phyloP scores from a whole-genome alignment of 192 early-diverging fungal genomes.

The Umbelopsis isabellina region DNA sequence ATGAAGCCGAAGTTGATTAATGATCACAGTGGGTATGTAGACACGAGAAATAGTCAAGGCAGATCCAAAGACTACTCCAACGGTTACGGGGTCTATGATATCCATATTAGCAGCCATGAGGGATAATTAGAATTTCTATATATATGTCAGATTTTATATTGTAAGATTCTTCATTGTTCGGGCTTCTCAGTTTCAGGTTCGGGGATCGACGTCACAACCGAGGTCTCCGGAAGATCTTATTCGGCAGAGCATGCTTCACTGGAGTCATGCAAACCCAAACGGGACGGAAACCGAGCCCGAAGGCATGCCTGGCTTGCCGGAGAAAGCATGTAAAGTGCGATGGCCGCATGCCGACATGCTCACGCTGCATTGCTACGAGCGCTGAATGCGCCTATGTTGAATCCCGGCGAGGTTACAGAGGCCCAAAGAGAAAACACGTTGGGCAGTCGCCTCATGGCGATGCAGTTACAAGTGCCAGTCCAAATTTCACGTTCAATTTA shows the following conservation, averaged over 20 bases:
- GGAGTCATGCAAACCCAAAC: neutral
- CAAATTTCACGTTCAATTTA: neutral
- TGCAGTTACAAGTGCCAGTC: neutral
- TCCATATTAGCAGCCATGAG: too few relatives aligned
- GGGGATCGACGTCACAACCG: neutral
- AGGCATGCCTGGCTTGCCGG: conserved; percentile 4
- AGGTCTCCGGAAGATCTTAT: neutral
- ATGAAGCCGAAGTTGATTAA: neutral
- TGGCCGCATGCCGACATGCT: neutral
- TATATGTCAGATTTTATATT: conserved; percentile 2
- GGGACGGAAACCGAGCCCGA: neutral
- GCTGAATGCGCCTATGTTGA: neutral
- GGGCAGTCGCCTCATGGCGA: neutral
- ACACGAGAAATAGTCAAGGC: conserved; percentile 1
- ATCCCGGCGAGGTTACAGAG: conserved; percentile 4
- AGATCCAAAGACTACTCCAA: neutral
- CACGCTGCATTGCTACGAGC: neutral
- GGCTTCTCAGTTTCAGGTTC: neutral
- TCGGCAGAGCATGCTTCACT: neutral
- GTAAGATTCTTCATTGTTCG: neutral
- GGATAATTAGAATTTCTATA: too few relatives aligned
- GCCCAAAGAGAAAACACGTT: conserved; percentile 3
- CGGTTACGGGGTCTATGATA: neutral
- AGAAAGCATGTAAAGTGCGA: conserved; percentile 6
- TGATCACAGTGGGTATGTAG: conserved; percentile 9